A percentile compares a stretch with the other conserved stretches of the same genome.
phyloP scores from a whole-genome alignment of 1,284 basidiomycete species.

The Moniliophthora roreri region DNA sequence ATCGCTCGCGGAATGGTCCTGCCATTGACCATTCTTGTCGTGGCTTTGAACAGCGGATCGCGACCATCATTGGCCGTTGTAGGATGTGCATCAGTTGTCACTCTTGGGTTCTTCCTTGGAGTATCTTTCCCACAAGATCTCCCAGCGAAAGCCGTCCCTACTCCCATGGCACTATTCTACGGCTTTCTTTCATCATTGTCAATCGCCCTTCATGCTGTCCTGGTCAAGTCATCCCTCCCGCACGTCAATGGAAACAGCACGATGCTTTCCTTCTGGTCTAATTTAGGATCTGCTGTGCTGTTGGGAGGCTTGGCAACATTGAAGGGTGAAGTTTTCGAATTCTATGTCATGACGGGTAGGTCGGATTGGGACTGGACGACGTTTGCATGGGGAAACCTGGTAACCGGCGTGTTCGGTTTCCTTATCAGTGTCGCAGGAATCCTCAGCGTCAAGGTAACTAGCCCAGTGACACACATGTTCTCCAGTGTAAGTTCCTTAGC shows the following conservation, averaged over 20 bases:
- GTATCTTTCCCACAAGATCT: slow-evolving; percentile 33
- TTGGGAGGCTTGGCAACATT: slow-evolving; percentile 47
- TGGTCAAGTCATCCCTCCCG: slow-evolving; percentile 54
- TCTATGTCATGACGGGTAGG: slow-evolving; percentile 27
- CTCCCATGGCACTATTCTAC: slow-evolving; percentile 45
- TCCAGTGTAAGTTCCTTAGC: slow-evolving; percentile 43
- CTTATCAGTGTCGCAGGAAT: slow-evolving; percentile 53
- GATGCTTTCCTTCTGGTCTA: slow-evolving; percentile 57
- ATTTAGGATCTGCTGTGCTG: slow-evolving; percentile 47
- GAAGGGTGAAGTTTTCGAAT: slow-evolving; percentile 39
- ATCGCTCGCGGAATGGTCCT: slow-evolving; percentile 67
- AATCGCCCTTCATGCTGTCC: slow-evolving; percentile 58
- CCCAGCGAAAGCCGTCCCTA: slow-evolving; percentile 27
- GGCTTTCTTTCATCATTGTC: slow-evolving; percentile 56
- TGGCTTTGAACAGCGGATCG: slow-evolving; percentile 37
- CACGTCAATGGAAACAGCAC: slow-evolving; percentile 50
- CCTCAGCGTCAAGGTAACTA: slow-evolving; percentile 58
- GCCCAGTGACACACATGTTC: slow-evolving; percentile 61
- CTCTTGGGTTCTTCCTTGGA: slow-evolving; percentile 51
- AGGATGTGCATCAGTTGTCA: slow-evolving; percentile 47
- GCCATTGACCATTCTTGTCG: slow-evolving; percentile 57
- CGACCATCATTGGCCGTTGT: slow-evolving; percentile 40
- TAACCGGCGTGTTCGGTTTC: slow-evolving; percentile 60
- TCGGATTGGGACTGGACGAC: slow-evolving; percentile 35
- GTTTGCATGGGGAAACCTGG: slow-evolving; percentile 48